phyloP scores from a whole-genome alignment of 768 basidiomycete species.

The Mycena galopus region DNA sequence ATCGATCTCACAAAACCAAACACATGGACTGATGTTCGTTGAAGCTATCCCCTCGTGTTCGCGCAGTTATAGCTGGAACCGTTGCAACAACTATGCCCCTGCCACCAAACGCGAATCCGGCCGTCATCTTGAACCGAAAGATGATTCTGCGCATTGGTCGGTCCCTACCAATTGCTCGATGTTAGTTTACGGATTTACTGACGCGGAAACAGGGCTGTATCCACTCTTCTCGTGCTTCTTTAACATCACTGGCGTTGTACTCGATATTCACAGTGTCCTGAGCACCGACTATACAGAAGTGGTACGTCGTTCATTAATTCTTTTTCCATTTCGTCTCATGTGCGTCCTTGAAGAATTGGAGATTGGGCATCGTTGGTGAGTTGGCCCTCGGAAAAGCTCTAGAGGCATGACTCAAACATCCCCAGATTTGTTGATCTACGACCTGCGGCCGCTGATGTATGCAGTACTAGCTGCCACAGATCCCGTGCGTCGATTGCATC shows the following conservation, averaged over 20 bases:
- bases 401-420: not conserved
- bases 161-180: no score
- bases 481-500: constrained; percentile 2
- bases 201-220: constrained; percentile 9
- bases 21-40: not conserved
- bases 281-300: not conserved
- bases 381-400: not conserved
- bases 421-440: constrained; percentile 15
- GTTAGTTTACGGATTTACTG: not conserved
- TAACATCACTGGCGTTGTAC: constrained; percentile 1
- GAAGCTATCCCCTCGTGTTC: not conserved
- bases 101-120: not conserved
- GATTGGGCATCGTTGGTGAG: constrained; percentile 10
- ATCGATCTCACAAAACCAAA: not conserved
- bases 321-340: not conserved
- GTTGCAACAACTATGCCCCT: not conserved
- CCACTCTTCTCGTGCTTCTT: constrained; percentile 26
- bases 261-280: not conserved
- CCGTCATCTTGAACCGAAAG: constrained; percentile 6
- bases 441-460: constrained; percentile 20
- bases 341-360: constrained; percentile 4
- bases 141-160: constrained; percentile 30
- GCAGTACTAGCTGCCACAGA: constrained; percentile 17
- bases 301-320: not conserved
- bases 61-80: not conserved